A percentile compares a stretch with the other conserved stretches of the same genome.
Conservation (phyloP, 495 filamentous ascomycete species). For the Neurospora hispaniola region DNA sequence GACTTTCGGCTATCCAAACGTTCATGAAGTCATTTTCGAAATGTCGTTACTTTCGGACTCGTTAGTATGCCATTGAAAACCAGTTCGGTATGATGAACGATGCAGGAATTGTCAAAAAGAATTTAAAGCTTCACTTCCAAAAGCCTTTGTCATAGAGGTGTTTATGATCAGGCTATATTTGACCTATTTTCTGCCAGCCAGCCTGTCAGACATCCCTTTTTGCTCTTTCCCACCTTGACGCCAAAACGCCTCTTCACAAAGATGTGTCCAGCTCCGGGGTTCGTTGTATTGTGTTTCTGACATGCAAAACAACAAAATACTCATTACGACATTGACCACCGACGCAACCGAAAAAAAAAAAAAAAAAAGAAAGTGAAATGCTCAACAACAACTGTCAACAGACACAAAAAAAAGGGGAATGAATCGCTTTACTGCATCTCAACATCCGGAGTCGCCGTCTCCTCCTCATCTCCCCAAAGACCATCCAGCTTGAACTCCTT, state of each 20-base stretch:
- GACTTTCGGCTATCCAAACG: background rate
- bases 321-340: background rate
- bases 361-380: background rate
- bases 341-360: background rate
- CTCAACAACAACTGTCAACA: background rate
- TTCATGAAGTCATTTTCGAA: too few species aligned
- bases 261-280: background rate
- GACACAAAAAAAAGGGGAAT: background rate
- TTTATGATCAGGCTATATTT: background rate
- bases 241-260: slow-evolving; percentile 10
- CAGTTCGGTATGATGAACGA: too few species aligned
- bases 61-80: too few species aligned
- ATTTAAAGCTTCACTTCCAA: background rate
- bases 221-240: slow-evolving; percentile 4
- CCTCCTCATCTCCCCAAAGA: slow-evolving; percentile 59
- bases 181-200: background rate
- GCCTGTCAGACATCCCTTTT: background rate
- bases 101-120: too few species aligned
- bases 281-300: background rate
- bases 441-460: slow-evolving; percentile 17
- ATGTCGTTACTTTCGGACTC: too few species aligned
- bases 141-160: background rate
- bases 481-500: slow-evolving; percentile 94
- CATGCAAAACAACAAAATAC: background rate
- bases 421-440: slow-evolving; percentile 18